A percentile compares a stretch with the other conserved stretches of the same genome.
Conservation (phyloP, 164 flowering plant species). For the Nymphaea colorata region DNA sequence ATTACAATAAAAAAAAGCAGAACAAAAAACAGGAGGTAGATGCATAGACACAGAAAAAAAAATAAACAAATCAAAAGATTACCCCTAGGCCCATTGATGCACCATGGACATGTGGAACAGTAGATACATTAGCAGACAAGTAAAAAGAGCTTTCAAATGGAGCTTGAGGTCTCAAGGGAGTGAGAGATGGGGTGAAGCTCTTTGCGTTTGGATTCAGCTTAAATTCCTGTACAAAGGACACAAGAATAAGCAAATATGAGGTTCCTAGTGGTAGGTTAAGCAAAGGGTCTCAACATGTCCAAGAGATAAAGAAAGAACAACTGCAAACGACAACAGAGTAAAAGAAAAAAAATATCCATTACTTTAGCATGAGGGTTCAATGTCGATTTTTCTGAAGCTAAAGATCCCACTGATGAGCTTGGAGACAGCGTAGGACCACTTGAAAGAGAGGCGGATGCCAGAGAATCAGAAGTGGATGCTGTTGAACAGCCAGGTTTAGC, state of each 20-base stretch:
- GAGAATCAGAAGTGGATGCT: conserved; percentile 53
- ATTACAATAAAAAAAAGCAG: neutral
- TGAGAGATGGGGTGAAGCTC: conserved; percentile 63
- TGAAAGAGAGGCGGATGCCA: conserved; percentile 32
- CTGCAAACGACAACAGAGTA: neutral
- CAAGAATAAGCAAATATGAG: neutral
- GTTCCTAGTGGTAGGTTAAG: no score
- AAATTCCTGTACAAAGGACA: conserved; percentile 53
- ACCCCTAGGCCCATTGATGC: conserved; percentile 78
- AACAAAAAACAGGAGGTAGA: neutral
- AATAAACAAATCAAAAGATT: conserved; percentile 13
- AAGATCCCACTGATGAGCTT: conserved; percentile 83
- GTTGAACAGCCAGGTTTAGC: conserved; percentile 52
- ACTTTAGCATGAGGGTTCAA: conserved; percentile 96
- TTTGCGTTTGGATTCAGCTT: conserved; percentile 92
- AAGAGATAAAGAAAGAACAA: neutral
- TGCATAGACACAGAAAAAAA: neutral
- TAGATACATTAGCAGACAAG: conserved; percentile 35
- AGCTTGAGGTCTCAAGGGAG: conserved; percentile 52
- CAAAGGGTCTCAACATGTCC: no score
- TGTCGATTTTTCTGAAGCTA: conserved; percentile 83
- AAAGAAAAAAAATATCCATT: neutral
- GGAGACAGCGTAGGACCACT: conserved; percentile 63
- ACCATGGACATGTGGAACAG: conserved; percentile 59
- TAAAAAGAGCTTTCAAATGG: conserved; percentile 73